These are phyloP conservation scores for Malus hybrid DNA, from an alignment of 331 rosid genomes.

Conservation along the genomic window DNA sequence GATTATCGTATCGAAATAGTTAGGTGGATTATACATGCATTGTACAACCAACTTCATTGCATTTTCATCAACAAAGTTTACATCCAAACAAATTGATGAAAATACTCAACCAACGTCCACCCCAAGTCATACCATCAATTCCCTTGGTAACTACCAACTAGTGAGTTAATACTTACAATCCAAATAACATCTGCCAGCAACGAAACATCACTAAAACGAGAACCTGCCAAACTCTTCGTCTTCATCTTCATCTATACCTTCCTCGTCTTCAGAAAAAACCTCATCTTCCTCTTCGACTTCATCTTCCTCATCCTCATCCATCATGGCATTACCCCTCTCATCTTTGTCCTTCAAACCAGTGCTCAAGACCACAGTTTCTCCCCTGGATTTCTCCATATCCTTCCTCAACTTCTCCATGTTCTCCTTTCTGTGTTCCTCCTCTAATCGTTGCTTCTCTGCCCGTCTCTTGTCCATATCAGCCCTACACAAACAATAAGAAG, in stretches of 20 bases:
- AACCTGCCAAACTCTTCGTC: conserved; percentile 64
- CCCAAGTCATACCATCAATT: no score
- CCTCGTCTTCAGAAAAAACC: conserved; percentile 43
- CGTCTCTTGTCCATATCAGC: conserved; percentile 81
- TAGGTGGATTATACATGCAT: conserved; percentile 43
- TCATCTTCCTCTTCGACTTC: conserved; percentile 42
- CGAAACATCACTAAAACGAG: conserved; percentile 21
- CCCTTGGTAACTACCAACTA: neutral
- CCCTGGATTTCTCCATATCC: conserved; percentile 72
- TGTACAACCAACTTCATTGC: conserved; percentile 37
- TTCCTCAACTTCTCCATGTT: conserved; percentile 71
- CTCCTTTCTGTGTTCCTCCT: conserved; percentile 67
- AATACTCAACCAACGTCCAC: no score
- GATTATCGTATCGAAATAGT: conserved; percentile 49
- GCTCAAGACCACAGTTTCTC: conserved; percentile 71
- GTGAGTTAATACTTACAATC: conserved; percentile 29
- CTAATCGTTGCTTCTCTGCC: conserved; percentile 70
- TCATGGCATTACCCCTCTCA: conserved; percentile 22
- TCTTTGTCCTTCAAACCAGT: conserved; percentile 63
- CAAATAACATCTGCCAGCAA: neutral
- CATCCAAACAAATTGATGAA: no score
- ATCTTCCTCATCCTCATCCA: conserved; percentile 38
- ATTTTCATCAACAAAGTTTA: conserved; percentile 10
- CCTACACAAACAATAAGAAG: conserved; percentile 33
- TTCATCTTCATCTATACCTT: conserved; percentile 50